phyloP scores from a whole-genome alignment of 495 filamentous ascomycete species.

The Penicillium roqueforti region DNA sequence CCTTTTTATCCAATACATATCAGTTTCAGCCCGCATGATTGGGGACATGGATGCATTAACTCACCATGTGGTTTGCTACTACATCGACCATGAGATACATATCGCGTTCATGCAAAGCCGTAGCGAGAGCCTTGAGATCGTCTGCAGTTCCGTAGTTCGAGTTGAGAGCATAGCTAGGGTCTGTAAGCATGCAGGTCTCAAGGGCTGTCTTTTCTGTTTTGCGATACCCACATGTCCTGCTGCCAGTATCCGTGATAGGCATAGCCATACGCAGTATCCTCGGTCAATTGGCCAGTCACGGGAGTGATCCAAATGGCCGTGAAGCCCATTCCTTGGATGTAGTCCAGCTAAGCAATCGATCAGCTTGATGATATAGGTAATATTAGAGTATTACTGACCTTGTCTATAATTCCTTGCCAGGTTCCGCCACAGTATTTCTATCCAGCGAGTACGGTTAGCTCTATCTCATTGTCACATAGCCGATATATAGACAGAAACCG shows the following conservation, averaged over 20 bases:
- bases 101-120: conserved; percentile 55
- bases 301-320: conserved; percentile 82
- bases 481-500: not conserved
- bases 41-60: not conserved
- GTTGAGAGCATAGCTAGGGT: conserved; percentile 53
- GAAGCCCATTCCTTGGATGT: conserved; percentile 73
- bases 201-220: no score
- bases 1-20: conserved; percentile 28
- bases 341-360: conserved; percentile 34
- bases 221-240: conserved; percentile 49
- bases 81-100: conserved; percentile 80
- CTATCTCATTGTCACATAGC: not conserved
- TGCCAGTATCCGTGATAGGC: conserved; percentile 79
- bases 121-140: conserved; percentile 58
- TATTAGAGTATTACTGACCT: conserved; percentile 34
- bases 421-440: conserved; percentile 70
- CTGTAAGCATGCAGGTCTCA: not conserved
- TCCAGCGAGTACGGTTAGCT: not conserved
- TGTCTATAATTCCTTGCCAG: conserved; percentile 66
- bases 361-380: conserved; percentile 1
- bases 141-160: conserved; percentile 60
- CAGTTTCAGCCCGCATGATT: not conserved
- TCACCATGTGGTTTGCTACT: conserved; percentile 71
- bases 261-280: conserved; percentile 46
- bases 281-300: conserved; percentile 57